phyloP scores from a whole-genome alignment of 2,329 filamentous ascomycete genomes.

The Neophaeococcomyces mojaviensis region DNA sequence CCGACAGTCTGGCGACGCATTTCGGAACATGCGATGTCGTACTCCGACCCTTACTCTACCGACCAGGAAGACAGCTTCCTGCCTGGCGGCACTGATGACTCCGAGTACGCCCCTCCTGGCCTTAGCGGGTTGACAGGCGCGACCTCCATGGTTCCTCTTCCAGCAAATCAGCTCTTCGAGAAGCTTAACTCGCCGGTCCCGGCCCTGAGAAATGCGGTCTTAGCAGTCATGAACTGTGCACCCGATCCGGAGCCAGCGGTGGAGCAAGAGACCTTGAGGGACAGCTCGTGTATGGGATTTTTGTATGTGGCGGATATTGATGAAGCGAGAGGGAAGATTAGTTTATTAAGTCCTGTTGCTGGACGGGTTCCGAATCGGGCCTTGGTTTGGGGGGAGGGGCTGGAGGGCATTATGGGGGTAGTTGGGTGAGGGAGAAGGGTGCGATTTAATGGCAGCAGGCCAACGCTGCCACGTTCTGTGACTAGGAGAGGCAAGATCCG shows the following conservation, averaged over 20 bases:
- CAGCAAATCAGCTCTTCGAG: constrained; percentile 22
- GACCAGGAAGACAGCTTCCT: constrained; percentile 35
- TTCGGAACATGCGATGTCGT: constrained; percentile 43
- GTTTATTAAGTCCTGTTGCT: constrained; percentile 74
- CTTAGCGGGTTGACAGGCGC: constrained; percentile 20
- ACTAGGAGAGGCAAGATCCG: too few species aligned
- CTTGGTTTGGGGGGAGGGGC: constrained; percentile 69
- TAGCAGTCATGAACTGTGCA: constrained; percentile 76
- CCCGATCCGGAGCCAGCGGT: constrained; percentile 61
- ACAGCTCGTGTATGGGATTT: constrained; percentile 82
- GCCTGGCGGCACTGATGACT: constrained; percentile 28
- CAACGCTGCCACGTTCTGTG: too few species aligned
- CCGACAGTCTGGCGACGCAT: constrained; percentile 60
- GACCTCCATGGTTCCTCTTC: constrained; percentile 15
- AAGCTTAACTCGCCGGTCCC: constrained; percentile 27
- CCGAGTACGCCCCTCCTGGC: constrained; percentile 31
- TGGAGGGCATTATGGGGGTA: constrained; percentile 48
- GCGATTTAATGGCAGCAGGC: too few species aligned
- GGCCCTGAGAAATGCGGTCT: constrained; percentile 66
- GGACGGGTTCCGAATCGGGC: constrained; percentile 72
- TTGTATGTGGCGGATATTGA: constrained; percentile 90
- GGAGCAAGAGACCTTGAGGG: constrained; percentile 57
- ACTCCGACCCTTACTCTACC: constrained; percentile 8
- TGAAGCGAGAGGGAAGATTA: constrained; percentile 69
- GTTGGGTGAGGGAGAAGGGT: background rate